A percentile compares a stretch with the other conserved stretches of the same genome.
These are phyloP conservation scores for Marasmius sp. DNA, from an alignment of 1,284 basidiomycete species.

Conservation along the genomic window DNA sequence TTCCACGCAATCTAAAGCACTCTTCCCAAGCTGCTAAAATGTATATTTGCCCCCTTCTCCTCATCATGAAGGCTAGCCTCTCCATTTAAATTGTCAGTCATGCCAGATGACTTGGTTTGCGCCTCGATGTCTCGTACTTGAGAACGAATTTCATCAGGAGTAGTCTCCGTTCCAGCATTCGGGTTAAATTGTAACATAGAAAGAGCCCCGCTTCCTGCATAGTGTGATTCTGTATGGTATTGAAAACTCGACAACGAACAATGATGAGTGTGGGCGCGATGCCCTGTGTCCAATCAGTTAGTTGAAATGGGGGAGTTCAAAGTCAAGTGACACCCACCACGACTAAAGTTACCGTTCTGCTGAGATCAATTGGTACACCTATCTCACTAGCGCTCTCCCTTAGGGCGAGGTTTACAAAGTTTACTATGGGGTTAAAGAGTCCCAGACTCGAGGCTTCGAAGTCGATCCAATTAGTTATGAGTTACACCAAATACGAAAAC, in stretches of 20 bases:
- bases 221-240: neutral
- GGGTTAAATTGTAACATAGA: neutral
- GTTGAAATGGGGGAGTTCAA: neutral
- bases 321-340: neutral
- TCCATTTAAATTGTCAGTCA: too few species aligned
- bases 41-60: too few species aligned
- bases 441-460: too few species aligned
- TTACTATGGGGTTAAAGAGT: too few species aligned
- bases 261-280: neutral
- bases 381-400: too few species aligned
- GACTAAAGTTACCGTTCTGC: neutral
- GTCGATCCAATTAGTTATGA: too few species aligned
- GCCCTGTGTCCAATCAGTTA: neutral
- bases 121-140: neutral
- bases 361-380: too few species aligned
- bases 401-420: too few species aligned
- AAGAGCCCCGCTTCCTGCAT: neutral
- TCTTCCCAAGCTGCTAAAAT: too few species aligned
- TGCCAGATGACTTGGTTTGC: too few species aligned
- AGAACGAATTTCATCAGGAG: neutral
- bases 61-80: too few species aligned
- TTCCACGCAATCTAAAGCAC: too few species aligned
- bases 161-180: neutral
- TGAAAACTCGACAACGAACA: neutral
- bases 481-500: neutral